Conservation (phyloP, 2,329 filamentous ascomycete genomes). For the Metarhizium sp. region DNA sequence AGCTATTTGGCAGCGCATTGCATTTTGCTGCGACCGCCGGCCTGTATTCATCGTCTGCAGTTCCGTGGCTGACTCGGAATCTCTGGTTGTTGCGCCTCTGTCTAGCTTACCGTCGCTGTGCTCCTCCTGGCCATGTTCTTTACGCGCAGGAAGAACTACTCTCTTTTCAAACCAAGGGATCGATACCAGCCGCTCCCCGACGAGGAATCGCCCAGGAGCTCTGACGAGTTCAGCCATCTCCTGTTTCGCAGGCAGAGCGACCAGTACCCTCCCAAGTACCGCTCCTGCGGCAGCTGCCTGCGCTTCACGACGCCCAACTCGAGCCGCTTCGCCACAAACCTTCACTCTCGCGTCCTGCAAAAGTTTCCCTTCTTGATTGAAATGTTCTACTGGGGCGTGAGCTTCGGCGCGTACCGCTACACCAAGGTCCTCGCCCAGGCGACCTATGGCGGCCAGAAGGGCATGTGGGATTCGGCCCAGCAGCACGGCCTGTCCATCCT, state of each 20-base stretch:
- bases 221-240: constrained; percentile 11
- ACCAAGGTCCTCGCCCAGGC: constrained; percentile 9
- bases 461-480: constrained; percentile 29
- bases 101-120: constrained; percentile 26
- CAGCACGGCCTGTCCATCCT: constrained; percentile 5
- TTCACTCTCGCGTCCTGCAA: constrained; percentile 53
- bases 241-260: constrained; percentile 4
- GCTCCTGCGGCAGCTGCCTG: constrained; percentile 9
- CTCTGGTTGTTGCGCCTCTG: neutral
- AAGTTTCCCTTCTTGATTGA: constrained; percentile 66
- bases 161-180: constrained; percentile 16
- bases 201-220: constrained; percentile 15
- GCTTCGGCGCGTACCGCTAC: constrained; percentile 7
- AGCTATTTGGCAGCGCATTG: neutral
- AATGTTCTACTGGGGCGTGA: constrained; percentile 59
- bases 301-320: constrained; percentile 52
- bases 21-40: neutral
- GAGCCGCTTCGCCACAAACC: constrained; percentile 44
- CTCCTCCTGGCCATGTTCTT: constrained; percentile 27
- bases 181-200: constrained; percentile 15
- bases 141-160: constrained; percentile 25
- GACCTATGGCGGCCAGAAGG: constrained; percentile 7
- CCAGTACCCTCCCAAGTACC: constrained; percentile 9
- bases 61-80: neutral
- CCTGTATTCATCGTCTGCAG: neutral